Conservation (phyloP, 345 rosid species). For the Adansonia digitata region DNA sequence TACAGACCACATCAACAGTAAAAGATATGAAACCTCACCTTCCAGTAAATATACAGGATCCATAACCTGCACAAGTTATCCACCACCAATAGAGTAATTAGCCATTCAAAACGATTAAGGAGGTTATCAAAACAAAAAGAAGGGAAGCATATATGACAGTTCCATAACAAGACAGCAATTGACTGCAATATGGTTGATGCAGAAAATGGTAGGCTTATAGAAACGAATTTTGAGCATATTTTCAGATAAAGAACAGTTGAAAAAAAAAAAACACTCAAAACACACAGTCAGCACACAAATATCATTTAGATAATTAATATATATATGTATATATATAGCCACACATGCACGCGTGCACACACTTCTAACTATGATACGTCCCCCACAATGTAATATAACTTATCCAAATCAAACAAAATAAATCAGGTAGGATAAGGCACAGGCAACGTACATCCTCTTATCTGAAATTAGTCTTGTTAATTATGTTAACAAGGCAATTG, state of each 20-base stretch:
- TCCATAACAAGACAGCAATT: not conserved
- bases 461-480: not conserved
- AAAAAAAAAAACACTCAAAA: not conserved
- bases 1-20: not conserved
- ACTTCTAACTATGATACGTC: not conserved
- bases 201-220: not conserved
- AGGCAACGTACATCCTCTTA: not conserved
- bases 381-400: not conserved
- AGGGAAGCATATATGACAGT: not conserved
- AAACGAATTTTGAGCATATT: not conserved
- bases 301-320: not conserved
- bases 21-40: slow-evolving; percentile 45
- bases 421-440: not conserved
- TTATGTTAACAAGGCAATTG: not conserved
- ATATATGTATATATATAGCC: too few species aligned
- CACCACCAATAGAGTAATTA: not conserved
- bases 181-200: not conserved
- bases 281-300: not conserved
- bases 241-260: not conserved
- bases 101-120: not conserved
- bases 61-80: slow-evolving; percentile 51
- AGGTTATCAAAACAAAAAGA: not conserved
- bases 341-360: not conserved
- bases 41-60: slow-evolving; percentile 65
- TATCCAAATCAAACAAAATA: not conserved